Evolutionary conservation across 169 alveolate species (phyloP), one percentile per base, ranked within the genome.

Genomic region (Plasmodium relictum): DNA sequence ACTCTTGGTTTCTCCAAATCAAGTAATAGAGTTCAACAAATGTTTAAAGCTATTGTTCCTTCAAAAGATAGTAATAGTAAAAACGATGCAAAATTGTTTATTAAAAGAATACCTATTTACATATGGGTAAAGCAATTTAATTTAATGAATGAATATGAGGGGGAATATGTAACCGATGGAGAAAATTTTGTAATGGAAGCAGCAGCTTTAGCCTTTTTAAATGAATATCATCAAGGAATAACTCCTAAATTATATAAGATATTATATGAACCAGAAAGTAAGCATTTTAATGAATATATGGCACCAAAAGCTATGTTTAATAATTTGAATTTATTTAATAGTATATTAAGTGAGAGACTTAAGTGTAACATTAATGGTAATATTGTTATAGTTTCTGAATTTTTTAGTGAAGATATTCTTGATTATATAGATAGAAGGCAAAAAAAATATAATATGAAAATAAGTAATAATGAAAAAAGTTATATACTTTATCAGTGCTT

Each of bases 101-200:
- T 94, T 24, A 94, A 94, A 71, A 92, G 88, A 68, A 66, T 94
- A 16, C 97, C 97, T 44, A 83, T 91, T 16, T 73, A 87, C 18
- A 93, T 93, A 58, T 94, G 97, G 97, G 58, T 85, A 31, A 88
- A 93, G 56, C 97, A 94, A 61, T 93, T 93, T 92, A 88, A 80
- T 65, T 72, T 87, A 72, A 89, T 88, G 70, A 92, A 88, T 74
- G 86, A 91, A 24, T 94, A 78, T 87, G 94, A 93, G 22, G 97
- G 97, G 2, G 92, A 87, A 50, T 94, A 89, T 62, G 91, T 94
- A 54, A 93, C 96, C 10, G 97, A 94, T 88, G 97, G 97, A 10
- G 97, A 94, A 37, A 94, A 94, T 61, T 94, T 93, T 72, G 97
- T 94, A 3, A 92, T 92, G 92, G 97, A 94, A 59, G 97, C 97